Conservation (phyloP, 2,329 filamentous ascomycete genomes). For the Capronia coronata region DNA sequence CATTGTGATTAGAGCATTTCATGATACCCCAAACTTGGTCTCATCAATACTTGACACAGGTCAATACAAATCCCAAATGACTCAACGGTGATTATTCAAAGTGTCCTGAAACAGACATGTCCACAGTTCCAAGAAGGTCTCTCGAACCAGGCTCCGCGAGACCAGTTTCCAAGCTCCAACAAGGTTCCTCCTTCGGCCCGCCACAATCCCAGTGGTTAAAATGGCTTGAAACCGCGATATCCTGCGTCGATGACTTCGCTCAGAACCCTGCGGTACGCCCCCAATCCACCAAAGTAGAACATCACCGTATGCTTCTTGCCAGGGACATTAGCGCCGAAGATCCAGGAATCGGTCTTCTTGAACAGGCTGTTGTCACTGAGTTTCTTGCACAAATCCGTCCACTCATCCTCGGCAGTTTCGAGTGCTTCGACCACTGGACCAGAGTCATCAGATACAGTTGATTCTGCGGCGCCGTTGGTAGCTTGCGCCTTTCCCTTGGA, state of each 20-base stretch:
- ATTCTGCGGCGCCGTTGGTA: not conserved
- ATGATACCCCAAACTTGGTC: not conserved
- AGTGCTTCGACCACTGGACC: slow-evolving; percentile 44
- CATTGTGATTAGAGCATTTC: not conserved
- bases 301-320: slow-evolving; percentile 38
- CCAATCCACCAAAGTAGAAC: slow-evolving; percentile 22
- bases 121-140: too few species aligned
- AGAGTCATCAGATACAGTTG: too few species aligned
- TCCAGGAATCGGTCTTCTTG: slow-evolving; percentile 45
- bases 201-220: not conserved
- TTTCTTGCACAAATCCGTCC: slow-evolving; percentile 43
- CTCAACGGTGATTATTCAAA: too few species aligned
- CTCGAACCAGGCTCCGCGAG: too few species aligned
- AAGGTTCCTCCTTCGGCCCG: not conserved
- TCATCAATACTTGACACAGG: not conserved
- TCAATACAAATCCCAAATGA: not conserved
- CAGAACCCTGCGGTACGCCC: slow-evolving; percentile 3
- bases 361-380: slow-evolving; percentile 36
- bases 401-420: slow-evolving; percentile 41
- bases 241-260: not conserved
- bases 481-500: not conserved
- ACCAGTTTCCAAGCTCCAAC: too few species aligned
- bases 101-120: too few species aligned
- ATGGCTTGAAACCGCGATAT: slow-evolving; percentile 2
- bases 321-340: slow-evolving; percentile 51